Evolutionary conservation across 371 early-diverging fungal species (phyloP).

Genomic region (Mortierella sp.): DNA sequence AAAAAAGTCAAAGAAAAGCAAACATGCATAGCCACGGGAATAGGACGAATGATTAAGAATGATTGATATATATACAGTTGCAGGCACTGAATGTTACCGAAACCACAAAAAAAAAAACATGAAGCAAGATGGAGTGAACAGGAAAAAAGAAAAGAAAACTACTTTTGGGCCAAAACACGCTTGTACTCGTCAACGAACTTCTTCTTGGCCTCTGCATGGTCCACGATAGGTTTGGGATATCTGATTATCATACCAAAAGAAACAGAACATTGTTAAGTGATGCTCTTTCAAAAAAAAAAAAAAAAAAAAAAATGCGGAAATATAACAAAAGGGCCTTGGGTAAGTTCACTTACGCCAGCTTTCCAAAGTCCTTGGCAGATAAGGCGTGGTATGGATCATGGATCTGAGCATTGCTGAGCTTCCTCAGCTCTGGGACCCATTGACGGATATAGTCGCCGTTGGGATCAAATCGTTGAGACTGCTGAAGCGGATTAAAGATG

Average conservation of each 20-base stretch:
- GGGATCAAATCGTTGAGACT: conserved; percentile 64
- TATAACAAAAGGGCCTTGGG: too few relatives aligned
- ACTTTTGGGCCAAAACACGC: conserved; percentile 33
- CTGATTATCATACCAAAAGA: conserved; percentile 7
- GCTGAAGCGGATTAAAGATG: conserved; percentile 68
- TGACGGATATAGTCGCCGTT: conserved; percentile 61
- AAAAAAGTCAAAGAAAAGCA: not conserved
- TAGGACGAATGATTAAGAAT: not conserved
- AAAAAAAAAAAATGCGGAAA: not conserved
- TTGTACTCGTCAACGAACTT: conserved; percentile 52
- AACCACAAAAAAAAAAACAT: not conserved
- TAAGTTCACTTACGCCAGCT: conserved; percentile 43
- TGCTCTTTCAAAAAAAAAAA: not conserved
- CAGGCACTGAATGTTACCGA: not conserved
- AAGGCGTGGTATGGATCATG: conserved; percentile 58
- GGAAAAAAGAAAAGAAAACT: conserved; percentile 1
- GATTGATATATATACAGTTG: not conserved
- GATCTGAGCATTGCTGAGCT: conserved; percentile 34
- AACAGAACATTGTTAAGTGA: not conserved
- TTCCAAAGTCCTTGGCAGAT: conserved; percentile 53
- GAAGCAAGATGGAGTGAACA: not conserved
- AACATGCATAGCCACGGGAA: not conserved
- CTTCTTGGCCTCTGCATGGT: conserved; percentile 58
- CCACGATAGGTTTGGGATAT: conserved; percentile 68
- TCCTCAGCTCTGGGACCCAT: conserved; percentile 62